phyloP scores from a whole-genome alignment of 306 rosid species.

The Fagus crenata region DNA sequence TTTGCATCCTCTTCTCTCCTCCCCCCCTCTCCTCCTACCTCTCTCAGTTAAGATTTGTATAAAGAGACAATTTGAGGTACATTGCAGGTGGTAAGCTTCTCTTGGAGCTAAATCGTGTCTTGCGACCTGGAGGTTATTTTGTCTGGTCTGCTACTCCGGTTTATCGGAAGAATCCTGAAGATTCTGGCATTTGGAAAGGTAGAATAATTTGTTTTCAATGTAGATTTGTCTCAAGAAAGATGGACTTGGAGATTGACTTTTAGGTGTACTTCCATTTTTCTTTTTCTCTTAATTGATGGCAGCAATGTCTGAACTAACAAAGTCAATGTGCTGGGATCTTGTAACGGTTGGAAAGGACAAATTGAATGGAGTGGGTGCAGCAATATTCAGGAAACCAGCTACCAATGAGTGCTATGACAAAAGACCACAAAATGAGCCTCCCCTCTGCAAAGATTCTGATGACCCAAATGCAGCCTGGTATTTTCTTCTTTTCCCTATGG shows the following conservation, averaged over 20 bases:
- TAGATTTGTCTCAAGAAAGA: constrained; percentile 10
- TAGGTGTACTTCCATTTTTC: constrained; percentile 18
- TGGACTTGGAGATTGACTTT: constrained; percentile 5
- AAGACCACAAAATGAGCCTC: constrained; percentile 56
- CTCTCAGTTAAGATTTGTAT: constrained; percentile 9
- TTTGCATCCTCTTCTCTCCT: background rate
- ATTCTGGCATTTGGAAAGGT: constrained; percentile 80
- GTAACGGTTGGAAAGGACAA: constrained; percentile 59
- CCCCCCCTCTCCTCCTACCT: constrained; percentile 1
- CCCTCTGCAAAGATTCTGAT: constrained; percentile 69
- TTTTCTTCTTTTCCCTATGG: background rate
- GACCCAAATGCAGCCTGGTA: constrained; percentile 82
- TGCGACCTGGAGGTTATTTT: constrained; percentile 92
- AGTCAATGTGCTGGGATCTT: constrained; percentile 85
- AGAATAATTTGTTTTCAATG: constrained; percentile 15
- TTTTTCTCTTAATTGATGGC: constrained; percentile 27
- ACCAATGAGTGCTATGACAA: constrained; percentile 68
- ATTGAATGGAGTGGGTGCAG: constrained; percentile 69
- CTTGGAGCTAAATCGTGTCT: constrained; percentile 75
- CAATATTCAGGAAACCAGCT: constrained; percentile 76
- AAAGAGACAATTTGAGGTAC: constrained; percentile 19
- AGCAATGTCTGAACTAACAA: constrained; percentile 68
- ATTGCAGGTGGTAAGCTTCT: constrained; percentile 76
- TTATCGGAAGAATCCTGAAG: constrained; percentile 72
- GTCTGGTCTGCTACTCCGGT: constrained; percentile 97